Evolutionary conservation across 768 basidiomycete species (phyloP).

Genomic region (Sarcodon aspratus): DNA sequence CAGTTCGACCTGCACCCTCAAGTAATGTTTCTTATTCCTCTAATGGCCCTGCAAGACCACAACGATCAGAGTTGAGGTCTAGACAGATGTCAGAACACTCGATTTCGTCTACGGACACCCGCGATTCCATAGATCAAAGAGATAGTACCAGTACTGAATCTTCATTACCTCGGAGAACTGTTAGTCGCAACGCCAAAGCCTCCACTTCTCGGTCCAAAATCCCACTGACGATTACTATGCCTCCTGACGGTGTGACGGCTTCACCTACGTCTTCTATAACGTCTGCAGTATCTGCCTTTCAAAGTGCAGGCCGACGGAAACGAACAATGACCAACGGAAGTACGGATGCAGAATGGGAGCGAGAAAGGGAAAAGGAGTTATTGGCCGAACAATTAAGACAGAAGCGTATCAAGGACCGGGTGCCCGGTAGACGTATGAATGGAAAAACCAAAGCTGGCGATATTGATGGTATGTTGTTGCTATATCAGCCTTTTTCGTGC

Average conservation of each 20-base stretch:
- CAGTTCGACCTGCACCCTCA: constrained; percentile 43
- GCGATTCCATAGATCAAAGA: constrained; percentile 16
- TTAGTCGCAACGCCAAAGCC: constrained; percentile 1
- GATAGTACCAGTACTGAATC: constrained; percentile 32
- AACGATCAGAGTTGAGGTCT: constrained; percentile 53
- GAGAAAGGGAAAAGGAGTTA: constrained; percentile 46
- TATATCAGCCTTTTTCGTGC: not conserved
- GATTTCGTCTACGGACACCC: constrained; percentile 35
- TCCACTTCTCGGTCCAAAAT: constrained; percentile 4
- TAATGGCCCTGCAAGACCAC: constrained; percentile 50
- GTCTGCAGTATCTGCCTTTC: constrained; percentile 62
- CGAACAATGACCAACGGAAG: constrained; percentile 41
- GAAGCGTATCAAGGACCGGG: constrained; percentile 56
- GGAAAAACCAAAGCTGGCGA: constrained; percentile 60
- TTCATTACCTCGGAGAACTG: constrained; percentile 19
- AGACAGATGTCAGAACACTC: constrained; percentile 42
- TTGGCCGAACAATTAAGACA: constrained; percentile 59
- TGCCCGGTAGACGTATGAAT: constrained; percentile 41
- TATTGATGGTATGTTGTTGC: constrained; percentile 59
- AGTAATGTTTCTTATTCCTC: constrained; percentile 27
- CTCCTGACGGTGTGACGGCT: constrained; percentile 10
- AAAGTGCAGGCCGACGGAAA: constrained; percentile 46
- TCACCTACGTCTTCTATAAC: constrained; percentile 26
- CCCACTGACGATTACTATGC: constrained; percentile 1
- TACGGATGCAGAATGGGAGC: constrained; percentile 41